Percentiles rank a stretch among this genome's conserved stretches.
Evolutionary conservation across 2,329 filamentous ascomycete genomes (phyloP).

Genomic region (Phyllosticta ampelicida): DNA sequence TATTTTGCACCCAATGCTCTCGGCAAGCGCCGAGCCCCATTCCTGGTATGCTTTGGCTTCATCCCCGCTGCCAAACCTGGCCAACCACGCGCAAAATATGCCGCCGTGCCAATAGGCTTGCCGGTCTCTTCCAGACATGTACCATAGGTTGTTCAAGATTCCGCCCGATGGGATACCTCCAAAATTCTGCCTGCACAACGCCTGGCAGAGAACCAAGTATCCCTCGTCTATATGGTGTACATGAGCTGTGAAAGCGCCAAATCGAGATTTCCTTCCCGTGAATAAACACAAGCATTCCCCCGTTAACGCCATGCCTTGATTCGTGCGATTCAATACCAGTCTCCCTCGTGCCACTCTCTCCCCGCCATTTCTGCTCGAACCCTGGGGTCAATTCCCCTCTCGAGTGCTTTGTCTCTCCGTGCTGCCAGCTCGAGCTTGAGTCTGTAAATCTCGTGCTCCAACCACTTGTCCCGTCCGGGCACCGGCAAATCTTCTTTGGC

Average conservation of each 20-base stretch:
- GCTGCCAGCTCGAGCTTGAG: conserved; percentile 30
- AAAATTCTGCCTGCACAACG: background rate
- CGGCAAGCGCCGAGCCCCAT: background rate
- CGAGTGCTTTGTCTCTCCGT: conserved; percentile 33
- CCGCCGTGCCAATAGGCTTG: background rate
- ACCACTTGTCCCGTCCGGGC: conserved; percentile 32
- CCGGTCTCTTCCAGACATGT: background rate
- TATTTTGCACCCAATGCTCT: background rate
- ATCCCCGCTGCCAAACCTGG: background rate
- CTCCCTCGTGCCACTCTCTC: conserved; percentile 44
- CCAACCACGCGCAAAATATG: background rate
- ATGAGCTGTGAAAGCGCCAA: background rate
- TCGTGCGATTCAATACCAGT: conserved; percentile 36
- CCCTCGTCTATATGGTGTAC: background rate
- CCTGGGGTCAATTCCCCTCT: conserved; percentile 41
- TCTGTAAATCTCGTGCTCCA: conserved; percentile 34
- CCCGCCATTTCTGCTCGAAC: conserved; percentile 43
- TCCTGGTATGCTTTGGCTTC: background rate
- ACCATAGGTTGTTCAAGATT: background rate
- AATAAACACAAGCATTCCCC: background rate
- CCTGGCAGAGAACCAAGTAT: background rate
- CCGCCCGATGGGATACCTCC: background rate
- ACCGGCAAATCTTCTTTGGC: conserved; percentile 27
- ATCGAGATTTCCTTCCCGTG: background rate
- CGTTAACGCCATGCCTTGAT: background rate